Evolutionary conservation across 75 land plant genomes (phyloP).

Genomic region (Isoetes taiwanensis): DNA sequence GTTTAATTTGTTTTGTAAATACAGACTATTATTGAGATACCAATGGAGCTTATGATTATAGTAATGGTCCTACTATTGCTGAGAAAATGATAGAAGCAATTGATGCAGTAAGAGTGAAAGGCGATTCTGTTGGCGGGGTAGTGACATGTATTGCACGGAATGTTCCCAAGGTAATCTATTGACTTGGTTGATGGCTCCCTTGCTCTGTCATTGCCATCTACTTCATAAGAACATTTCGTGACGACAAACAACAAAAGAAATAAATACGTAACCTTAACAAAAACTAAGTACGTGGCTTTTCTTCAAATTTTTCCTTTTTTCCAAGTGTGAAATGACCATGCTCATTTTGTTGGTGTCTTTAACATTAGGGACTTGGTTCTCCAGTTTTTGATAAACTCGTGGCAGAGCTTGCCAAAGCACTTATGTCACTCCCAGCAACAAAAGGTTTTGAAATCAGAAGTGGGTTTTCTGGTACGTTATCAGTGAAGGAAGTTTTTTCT

Average conservation of each 20-base stretch:
- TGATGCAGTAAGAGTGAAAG: slow-evolving; percentile 71
- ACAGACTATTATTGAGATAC: too few species aligned
- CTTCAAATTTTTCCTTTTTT: too few species aligned
- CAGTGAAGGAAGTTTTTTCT: too few species aligned
- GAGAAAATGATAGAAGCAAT: slow-evolving; percentile 97
- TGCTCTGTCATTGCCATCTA: too few species aligned
- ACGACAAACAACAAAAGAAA: too few species aligned
- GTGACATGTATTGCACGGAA: slow-evolving; percentile 90
- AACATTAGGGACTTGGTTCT: slow-evolving; percentile 74
- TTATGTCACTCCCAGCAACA: slow-evolving; percentile 92
- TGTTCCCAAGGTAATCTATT: slow-evolving; percentile 87
- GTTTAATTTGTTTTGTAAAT: too few species aligned
- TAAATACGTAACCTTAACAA: too few species aligned
- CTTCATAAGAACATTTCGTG: too few species aligned
- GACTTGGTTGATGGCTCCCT: too few species aligned
- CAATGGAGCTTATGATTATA: too few species aligned
- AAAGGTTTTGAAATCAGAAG: slow-evolving; percentile 98
- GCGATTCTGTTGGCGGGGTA: slow-evolving; percentile 97
- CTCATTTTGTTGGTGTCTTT: not conserved
- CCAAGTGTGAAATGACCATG: not conserved
- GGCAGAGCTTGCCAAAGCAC: slow-evolving; percentile 93
- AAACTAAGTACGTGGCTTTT: too few species aligned
- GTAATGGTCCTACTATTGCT: slow-evolving; percentile 67
- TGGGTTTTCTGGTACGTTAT: slow-evolving; percentile 72
- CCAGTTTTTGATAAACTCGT: slow-evolving; percentile 99